These are phyloP conservation scores for Clarireedia paspali DNA, from an alignment of 2,329 filamentous ascomycete genomes.

Conservation along the genomic window DNA sequence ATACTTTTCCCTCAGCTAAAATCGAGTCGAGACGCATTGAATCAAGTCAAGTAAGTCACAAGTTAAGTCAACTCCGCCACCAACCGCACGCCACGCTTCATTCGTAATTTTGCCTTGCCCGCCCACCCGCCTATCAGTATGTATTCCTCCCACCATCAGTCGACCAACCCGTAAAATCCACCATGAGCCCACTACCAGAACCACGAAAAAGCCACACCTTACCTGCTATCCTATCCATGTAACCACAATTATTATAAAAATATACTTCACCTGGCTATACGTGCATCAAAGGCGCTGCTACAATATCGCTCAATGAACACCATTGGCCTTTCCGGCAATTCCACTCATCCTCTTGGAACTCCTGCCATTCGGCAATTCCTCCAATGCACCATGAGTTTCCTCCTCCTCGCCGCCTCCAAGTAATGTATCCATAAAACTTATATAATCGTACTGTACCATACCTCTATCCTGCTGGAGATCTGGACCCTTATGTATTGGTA, in stretches of 20 bases:
- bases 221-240: neutral
- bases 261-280: neutral
- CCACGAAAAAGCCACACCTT: too few species aligned
- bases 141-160: too few species aligned
- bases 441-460: constrained; percentile 87
- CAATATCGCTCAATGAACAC: neutral
- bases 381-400: constrained; percentile 18
- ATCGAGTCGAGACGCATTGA: too few species aligned
- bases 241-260: constrained; percentile 1
- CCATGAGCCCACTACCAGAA: too few species aligned
- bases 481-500: constrained; percentile 76
- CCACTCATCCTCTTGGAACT: constrained; percentile 13
- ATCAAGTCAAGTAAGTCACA: too few species aligned
- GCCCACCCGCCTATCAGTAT: too few species aligned
- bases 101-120: neutral
- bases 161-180: too few species aligned
- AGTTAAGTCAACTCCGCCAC: too few species aligned
- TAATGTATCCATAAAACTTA: constrained; percentile 90
- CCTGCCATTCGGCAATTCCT: constrained; percentile 24
- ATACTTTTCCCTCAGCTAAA: neutral
- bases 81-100: too few species aligned
- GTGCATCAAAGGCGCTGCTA: neutral
- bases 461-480: constrained; percentile 81
- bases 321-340: constrained; percentile 7
- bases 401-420: constrained; percentile 36